Evolutionary conservation across 345 rosid genomes (phyloP).

Genomic region (Euclidium syriacum): DNA sequence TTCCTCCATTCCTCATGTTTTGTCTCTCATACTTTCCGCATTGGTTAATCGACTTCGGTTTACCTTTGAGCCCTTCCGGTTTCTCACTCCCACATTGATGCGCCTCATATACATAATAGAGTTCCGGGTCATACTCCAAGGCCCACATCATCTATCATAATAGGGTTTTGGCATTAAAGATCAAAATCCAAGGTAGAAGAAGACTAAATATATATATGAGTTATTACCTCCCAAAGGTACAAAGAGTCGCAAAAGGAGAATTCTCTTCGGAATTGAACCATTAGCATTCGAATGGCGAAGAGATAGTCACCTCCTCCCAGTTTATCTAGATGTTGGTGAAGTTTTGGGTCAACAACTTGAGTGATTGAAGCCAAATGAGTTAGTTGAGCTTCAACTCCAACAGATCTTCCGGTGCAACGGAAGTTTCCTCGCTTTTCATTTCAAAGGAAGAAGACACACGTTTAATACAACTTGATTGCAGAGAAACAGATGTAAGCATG

Average conservation of each 20-base stretch:
- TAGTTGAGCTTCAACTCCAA: conserved; percentile 95
- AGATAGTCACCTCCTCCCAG: conserved; percentile 96
- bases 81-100: conserved; percentile 39
- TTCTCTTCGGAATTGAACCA: conserved; percentile 97
- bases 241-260: conserved; percentile 93
- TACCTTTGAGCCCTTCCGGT: conserved; percentile 49
- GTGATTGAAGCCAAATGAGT: conserved; percentile 79
- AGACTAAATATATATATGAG: neutral
- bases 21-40: conserved; percentile 91
- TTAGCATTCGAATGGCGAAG: conserved; percentile 93
- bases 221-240: conserved; percentile 93
- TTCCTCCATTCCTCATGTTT: conserved; percentile 57
- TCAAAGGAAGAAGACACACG: neutral
- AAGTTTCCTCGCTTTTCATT: conserved; percentile 78
- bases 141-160: conserved; percentile 98
- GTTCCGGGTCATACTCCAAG: conserved; percentile 87
- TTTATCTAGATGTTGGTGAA: conserved; percentile 94
- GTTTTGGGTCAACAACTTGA: conserved; percentile 90
- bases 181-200: conserved; percentile 10
- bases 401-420: conserved; percentile 79
- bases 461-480: neutral
- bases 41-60: conserved; percentile 55
- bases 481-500: neutral
- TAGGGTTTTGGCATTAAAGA: neutral
- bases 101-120: conserved; percentile 61